Percentiles rank a stretch among this genome's conserved stretches.
phyloP scores from a whole-genome alignment of 345 rosid genomes.

The Sisymbrium irio region DNA sequence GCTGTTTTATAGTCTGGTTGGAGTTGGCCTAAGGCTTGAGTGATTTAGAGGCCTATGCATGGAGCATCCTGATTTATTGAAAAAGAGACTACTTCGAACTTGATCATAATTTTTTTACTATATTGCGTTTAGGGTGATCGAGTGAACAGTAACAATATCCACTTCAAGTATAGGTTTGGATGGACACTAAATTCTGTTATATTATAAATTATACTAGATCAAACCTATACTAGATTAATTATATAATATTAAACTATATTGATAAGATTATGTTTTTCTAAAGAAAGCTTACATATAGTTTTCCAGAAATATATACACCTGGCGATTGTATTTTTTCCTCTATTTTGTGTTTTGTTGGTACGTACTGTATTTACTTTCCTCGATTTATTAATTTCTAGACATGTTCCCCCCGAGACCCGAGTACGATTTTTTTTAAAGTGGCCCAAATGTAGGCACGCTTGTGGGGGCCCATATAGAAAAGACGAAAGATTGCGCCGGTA shows the following conservation, averaged over 20 bases:
- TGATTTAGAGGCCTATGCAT: not conserved
- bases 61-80: not conserved
- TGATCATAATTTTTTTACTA: not conserved
- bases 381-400: not conserved
- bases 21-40: no score
- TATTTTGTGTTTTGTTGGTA: not conserved
- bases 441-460: constrained; percentile 34
- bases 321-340: not conserved
- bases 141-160: not conserved
- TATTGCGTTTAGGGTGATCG: not conserved
- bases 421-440: not conserved
- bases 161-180: no score
- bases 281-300: not conserved
- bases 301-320: not conserved
- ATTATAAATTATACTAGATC: no score
- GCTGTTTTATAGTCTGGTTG: no score
- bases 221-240: no score
- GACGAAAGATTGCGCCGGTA: constrained; percentile 32
- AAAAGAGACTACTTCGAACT: not conserved
- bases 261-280: no score
- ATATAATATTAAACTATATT: no score
- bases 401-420: constrained; percentile 13
- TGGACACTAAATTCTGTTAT: no score
- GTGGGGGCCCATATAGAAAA: constrained; percentile 25
- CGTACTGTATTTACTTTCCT: not conserved